Conservation (phyloP, 2,329 filamentous ascomycete genomes). For the Cercospora brassicicola region DNA sequence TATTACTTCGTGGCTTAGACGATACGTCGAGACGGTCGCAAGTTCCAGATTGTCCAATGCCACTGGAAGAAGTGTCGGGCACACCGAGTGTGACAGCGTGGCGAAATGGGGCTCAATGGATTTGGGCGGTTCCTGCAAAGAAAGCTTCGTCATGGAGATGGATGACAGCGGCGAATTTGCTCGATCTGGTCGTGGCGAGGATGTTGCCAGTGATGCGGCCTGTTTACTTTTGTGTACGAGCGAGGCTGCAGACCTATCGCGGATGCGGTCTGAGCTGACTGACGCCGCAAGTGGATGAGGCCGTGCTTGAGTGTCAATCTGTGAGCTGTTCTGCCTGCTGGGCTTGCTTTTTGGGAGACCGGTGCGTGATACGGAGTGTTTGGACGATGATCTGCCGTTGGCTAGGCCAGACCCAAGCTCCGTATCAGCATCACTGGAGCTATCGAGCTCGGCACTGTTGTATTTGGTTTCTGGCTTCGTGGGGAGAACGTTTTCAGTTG, state of each 20-base stretch:
- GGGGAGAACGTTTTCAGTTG: slow-evolving; percentile 87
- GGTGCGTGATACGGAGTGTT: slow-evolving; percentile 31
- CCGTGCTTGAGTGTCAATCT: slow-evolving; percentile 37
- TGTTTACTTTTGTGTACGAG: slow-evolving; percentile 26
- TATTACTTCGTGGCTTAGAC: slow-evolving; percentile 84
- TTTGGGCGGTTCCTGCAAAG: slow-evolving; percentile 26
- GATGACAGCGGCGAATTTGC: slow-evolving; percentile 36
- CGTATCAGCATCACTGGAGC: slow-evolving; percentile 39
- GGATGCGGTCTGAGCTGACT: slow-evolving; percentile 33
- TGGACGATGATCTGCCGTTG: slow-evolving; percentile 38
- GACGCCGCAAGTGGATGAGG: slow-evolving; percentile 36
- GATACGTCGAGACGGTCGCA: slow-evolving; percentile 82
- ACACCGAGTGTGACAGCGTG: slow-evolving; percentile 55
- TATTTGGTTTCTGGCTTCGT: slow-evolving; percentile 39
- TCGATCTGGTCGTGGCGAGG: slow-evolving; percentile 35
- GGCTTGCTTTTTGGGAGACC: slow-evolving; percentile 36
- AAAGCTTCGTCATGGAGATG: slow-evolving; percentile 25
- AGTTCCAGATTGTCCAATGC: slow-evolving; percentile 93
- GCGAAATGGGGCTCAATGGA: slow-evolving; percentile 47
- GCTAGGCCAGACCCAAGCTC: slow-evolving; percentile 39
- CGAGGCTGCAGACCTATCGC: slow-evolving; percentile 30
- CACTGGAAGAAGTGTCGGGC: slow-evolving; percentile 63
- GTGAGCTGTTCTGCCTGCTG: slow-evolving; percentile 42
- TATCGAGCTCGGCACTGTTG: slow-evolving; percentile 34
- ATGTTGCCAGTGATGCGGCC: slow-evolving; percentile 27